Base-by-base conservation (phyloP, 352 stramenopile genomes). In the Thalassiosira exigua region DNA sequence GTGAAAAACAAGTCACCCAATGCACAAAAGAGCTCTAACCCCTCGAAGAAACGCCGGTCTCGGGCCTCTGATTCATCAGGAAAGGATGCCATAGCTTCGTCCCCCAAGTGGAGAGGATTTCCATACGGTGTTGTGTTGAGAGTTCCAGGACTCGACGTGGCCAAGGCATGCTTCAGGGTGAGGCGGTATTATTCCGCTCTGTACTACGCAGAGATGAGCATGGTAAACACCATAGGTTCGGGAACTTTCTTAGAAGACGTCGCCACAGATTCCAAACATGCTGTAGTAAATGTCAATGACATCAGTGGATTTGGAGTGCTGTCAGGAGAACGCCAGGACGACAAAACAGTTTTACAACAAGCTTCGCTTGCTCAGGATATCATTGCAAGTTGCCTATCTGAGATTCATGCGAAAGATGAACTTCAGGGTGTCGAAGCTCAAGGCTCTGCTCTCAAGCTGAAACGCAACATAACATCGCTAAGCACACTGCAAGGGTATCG, bases 121-220 rank as follows among this genome's bases (percentile, higher is more conserved):
- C 80, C 85, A 57, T 93, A 85, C 70, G 88, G 90, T 27, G 60
- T 89, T 53, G 86, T 91, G 22, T 52, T 94, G 22, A 73, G 75
- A n/a, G 53, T 94, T 30, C 74, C 84, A 69, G 90, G 90, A 39
- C 60, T 91, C 21, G 56, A 84, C 64, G 66, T 93, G 54, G 85
- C 86, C 26, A 52, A 64, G 30, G 86, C 86, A 24, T 93, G 86
- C 59, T 79, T 91, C 19, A 44, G 76, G 44, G 51, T 79, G 9
- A 84, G 87, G 33, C 64, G 76, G 22, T 92, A 84, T 75, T 78
- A 79, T 36, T 88, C 80, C 51, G 84, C 86, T 32, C 64, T 94
- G 24, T 91, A 90, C 62, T 94, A 90, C 68, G 74, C 85, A 29
- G 87, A 93, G 27, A 87, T 91, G 68, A 79, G 69, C n/a, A 87